These are phyloP conservation scores for Scheffersomyces stipitis DNA, from an alignment of 805 yeast species.

Conservation along the genomic window DNA sequence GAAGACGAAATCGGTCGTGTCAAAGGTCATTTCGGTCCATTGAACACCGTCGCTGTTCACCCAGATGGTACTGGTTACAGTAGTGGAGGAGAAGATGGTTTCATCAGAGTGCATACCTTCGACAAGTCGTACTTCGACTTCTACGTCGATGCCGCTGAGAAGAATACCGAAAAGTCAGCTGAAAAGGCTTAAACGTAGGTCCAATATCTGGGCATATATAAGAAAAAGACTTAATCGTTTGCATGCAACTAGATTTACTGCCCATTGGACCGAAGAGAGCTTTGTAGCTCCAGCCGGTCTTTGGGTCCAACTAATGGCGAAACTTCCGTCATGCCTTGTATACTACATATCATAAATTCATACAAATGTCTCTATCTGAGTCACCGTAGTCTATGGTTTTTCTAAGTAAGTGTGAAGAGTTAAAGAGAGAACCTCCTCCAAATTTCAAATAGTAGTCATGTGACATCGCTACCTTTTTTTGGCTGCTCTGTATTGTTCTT, in stretches of 20 bases:
- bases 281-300: no score
- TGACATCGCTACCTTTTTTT: no score
- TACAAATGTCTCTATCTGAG: constrained; percentile 1
- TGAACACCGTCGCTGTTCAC: constrained; percentile 89
- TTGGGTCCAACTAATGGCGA: no score
- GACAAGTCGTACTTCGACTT: constrained; percentile 93
- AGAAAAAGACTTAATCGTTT: no score
- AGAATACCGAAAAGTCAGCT: constrained; percentile 56
- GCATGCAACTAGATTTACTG: no score
- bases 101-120: constrained; percentile 88
- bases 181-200: constrained; percentile 51
- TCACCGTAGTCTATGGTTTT: not conserved
- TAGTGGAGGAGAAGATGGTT: constrained; percentile 99
- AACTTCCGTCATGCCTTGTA: constrained; percentile 3
- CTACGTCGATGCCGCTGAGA: constrained; percentile 81
- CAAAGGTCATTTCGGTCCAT: constrained; percentile 98
- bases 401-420: no score
- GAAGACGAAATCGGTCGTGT: constrained; percentile 96
- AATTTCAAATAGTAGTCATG: no score
- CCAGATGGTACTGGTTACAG: constrained; percentile 92
- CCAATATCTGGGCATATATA: no score
- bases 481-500: no score
- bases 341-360: constrained; percentile 5
- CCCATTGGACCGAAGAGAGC: no score
- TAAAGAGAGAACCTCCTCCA: no score